These are phyloP conservation scores for Ogataea dorogensis DNA, from an alignment of 805 yeast genomes.

Conservation along the genomic window DNA sequence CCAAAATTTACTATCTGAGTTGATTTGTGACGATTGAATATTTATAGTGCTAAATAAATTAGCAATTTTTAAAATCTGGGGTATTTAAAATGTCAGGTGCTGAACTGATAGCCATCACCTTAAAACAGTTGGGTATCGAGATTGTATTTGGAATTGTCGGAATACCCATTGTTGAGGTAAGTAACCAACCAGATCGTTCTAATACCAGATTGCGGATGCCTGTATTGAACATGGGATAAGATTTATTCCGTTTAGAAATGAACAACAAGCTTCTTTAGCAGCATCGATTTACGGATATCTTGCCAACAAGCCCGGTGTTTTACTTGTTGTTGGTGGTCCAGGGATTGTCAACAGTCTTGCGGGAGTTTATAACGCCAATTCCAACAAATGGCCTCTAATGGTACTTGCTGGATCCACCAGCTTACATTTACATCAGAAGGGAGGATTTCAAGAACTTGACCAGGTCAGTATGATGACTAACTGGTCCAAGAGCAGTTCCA, in stretches of 20 bases:
- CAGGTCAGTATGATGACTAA: slow-evolving; percentile 48
- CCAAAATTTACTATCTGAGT: slow-evolving; percentile 10
- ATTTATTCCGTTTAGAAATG: slow-evolving; percentile 64
- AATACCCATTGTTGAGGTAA: slow-evolving; percentile 66
- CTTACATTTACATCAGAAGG: slow-evolving; percentile 47
- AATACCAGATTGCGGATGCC: slow-evolving; percentile 51
- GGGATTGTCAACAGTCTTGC: slow-evolving; percentile 68
- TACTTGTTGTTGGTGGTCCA: slow-evolving; percentile 74
- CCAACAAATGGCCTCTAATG: slow-evolving; percentile 64
- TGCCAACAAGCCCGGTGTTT: slow-evolving; percentile 63
- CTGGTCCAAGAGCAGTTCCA: slow-evolving; percentile 51
- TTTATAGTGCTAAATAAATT: no score
- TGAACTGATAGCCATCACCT: slow-evolving; percentile 44
- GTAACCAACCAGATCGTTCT: no score
- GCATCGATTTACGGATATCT: slow-evolving; percentile 70
- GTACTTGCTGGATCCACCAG: slow-evolving; percentile 64
- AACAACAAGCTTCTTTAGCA: slow-evolving; percentile 74
- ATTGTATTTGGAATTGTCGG: slow-evolving; percentile 72
- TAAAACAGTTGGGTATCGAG: slow-evolving; percentile 50
- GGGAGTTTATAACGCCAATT: slow-evolving; percentile 60
- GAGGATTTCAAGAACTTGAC: slow-evolving; percentile 72
- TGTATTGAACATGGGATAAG: slow-evolving; percentile 50
- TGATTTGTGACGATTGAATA: slow-evolving; percentile 14
- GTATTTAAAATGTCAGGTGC: slow-evolving; percentile 37
- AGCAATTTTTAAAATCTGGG: slow-evolving; percentile 10